Evolutionary conservation across 2,329 filamentous ascomycete species (phyloP).

Genomic region (Albophoma yamanashiensis): DNA sequence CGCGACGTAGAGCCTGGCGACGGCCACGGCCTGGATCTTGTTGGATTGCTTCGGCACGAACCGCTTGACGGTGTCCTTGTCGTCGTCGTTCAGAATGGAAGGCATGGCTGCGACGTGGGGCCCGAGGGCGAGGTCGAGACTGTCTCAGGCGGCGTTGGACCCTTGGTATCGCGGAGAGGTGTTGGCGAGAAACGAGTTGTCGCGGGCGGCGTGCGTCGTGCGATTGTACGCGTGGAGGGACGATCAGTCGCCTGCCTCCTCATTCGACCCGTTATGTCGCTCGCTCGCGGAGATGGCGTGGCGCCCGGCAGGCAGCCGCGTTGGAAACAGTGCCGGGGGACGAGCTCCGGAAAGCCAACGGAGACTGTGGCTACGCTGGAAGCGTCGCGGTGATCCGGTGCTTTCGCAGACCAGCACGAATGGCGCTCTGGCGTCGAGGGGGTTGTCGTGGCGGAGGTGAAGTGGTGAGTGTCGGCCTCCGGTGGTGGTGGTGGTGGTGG

Average conservation of each 20-base stretch:
- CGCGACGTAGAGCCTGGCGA: slow-evolving; percentile 87
- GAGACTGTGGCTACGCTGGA: not conserved
- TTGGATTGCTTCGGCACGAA: slow-evolving; percentile 88
- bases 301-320: slow-evolving; percentile 6
- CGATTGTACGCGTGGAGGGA: not conserved
- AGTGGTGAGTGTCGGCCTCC: not conserved
- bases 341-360: not conserved
- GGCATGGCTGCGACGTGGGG: slow-evolving; percentile 32
- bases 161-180: not conserved
- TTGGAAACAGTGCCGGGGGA: not conserved
- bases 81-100: slow-evolving; percentile 73
- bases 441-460: not conserved
- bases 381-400: not conserved
- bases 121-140: not conserved
- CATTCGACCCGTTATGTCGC: not conserved
- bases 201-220: not conserved
- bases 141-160: not conserved
- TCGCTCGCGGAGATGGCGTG: not conserved
- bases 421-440: not conserved
- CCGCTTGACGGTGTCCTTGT: slow-evolving; percentile 94
- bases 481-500: not conserved
- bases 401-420: not conserved
- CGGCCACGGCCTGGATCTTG: slow-evolving; percentile 94
- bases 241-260: not conserved
- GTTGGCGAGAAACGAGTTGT: not conserved